Percentiles rank a stretch among this genome's conserved stretches.
These are phyloP conservation scores for Betula pendula DNA, from an alignment of 306 rosid species.

Conservation along the genomic window DNA sequence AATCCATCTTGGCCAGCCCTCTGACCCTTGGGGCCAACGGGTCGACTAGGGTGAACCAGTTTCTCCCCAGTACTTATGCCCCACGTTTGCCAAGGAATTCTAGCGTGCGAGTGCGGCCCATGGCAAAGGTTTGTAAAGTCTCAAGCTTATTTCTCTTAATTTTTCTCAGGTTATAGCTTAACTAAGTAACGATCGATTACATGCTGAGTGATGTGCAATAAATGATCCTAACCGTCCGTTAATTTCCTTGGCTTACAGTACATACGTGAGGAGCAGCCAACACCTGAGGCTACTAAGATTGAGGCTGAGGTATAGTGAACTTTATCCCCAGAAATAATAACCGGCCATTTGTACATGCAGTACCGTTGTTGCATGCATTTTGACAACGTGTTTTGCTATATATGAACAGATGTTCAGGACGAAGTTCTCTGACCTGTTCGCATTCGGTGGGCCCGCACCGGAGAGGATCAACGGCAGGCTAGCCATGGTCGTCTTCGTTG, in stretches of 20 bases:
- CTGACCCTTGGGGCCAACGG: constrained; percentile 5
- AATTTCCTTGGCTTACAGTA: background rate
- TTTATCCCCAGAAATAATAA: too few species aligned
- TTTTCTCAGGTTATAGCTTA: background rate
- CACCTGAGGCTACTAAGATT: too few species aligned
- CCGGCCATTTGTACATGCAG: too few species aligned
- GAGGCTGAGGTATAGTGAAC: too few species aligned
- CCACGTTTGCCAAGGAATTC: constrained; percentile 24
- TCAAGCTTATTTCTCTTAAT: background rate
- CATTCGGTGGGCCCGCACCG: constrained; percentile 78
- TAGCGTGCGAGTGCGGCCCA: constrained; percentile 32
- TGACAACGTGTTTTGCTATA: background rate
- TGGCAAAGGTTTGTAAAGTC: constrained; percentile 36
- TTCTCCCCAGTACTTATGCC: constrained; percentile 21
- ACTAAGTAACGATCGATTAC: too few species aligned
- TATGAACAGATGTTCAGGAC: constrained; percentile 55
- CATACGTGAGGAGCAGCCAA: too few species aligned
- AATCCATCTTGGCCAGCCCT: constrained; percentile 38
- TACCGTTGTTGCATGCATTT: background rate
- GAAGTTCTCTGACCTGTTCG: constrained; percentile 53
- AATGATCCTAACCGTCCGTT: too few species aligned
- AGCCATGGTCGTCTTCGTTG: constrained; percentile 81
- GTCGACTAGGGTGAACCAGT: constrained; percentile 36
- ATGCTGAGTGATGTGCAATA: too few species aligned
- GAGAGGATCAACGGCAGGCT: constrained; percentile 90